Base-by-base conservation (phyloP, 768 basidiomycete species). In the Serendipita sp. region DNA sequence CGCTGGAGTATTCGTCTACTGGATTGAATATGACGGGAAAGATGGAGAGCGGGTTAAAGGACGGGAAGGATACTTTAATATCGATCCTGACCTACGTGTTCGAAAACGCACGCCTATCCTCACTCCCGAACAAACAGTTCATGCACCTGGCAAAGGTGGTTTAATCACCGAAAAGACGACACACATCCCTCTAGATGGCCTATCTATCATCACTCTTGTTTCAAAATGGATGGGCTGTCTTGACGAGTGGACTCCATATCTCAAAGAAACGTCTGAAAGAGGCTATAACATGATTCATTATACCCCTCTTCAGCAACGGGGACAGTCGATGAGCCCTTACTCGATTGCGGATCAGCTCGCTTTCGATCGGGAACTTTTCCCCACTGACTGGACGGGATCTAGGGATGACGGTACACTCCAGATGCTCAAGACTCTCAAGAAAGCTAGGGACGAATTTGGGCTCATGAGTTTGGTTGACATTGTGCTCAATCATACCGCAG, bases 281-380 rank as follows among this genome's bases (percentile, higher is more conserved):
- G 95, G 96, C 0, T 99, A 99, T 78, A 99, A 94, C 63, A 96
- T 98, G 92, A 77, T 99, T 47, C 96, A 99, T 72, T 99, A 88
- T 78, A 89, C 95, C 0, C 96, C 96, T 0, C 77, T 99, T 3
- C 95, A 99, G 74, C 86, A 89, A 72, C 79, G 94, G 38, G 96
- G 96, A 24, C 81, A 83, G 68, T 91, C 88, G 68, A 82, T 89
- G 67, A 93, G 90, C 69, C 96, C 96, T 0, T 99, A 97, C 74
- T 94, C 91, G 16, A 92, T 98, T 70, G 83, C 83, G 64, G 84
- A 94, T 72, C 96, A 99, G 76, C 76, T 84, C 64, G 80, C 75
- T 45, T 97, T 92, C 69, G 92, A 95, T 67, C 78, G 82, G n/a
- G 79, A 80, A 38, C 78, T 95, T 69, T 89, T 92, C 71, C 73